A percentile compares a stretch with the other conserved stretches of the same genome.
phyloP scores from a whole-genome alignment of 2,329 filamentous ascomycete species.

The Colletotrichum camelliae region DNA sequence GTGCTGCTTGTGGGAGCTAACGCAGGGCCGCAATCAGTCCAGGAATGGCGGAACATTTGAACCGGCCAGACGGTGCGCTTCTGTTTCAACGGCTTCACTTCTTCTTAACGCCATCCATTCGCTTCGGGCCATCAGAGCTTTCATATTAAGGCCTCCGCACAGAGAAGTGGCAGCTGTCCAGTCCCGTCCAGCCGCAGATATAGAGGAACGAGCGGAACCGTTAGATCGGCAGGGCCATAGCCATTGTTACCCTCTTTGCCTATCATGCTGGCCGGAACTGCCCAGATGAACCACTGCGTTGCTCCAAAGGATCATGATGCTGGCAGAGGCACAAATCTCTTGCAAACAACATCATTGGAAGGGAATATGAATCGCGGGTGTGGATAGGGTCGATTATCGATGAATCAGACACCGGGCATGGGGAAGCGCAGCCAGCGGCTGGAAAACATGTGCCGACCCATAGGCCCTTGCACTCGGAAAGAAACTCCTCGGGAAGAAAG shows the following conservation, averaged over 20 bases:
- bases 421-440: background rate
- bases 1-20: constrained; percentile 1
- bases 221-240: background rate
- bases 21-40: background rate
- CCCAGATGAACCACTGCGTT: background rate
- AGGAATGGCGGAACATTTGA: constrained; percentile 6
- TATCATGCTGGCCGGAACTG: background rate
- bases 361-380: background rate
- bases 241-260: background rate
- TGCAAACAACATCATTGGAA: background rate
- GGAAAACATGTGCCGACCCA: background rate
- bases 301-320: background rate
- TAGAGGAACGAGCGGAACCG: background rate
- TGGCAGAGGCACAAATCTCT: background rate
- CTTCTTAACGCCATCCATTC: background rate
- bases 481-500: background rate
- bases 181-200: background rate
- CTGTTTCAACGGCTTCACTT: constrained; percentile 16
- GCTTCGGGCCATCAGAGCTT: background rate
- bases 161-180: background rate
- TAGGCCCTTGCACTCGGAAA: background rate
- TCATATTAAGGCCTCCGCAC: background rate
- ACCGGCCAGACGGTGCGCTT: constrained; percentile 14
- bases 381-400: background rate
- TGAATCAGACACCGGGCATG: background rate